Evolutionary conservation across 495 filamentous ascomycete species (phyloP), one percentile per base, ranked within the genome.

Genomic region (Neurospora pannonica): DNA sequence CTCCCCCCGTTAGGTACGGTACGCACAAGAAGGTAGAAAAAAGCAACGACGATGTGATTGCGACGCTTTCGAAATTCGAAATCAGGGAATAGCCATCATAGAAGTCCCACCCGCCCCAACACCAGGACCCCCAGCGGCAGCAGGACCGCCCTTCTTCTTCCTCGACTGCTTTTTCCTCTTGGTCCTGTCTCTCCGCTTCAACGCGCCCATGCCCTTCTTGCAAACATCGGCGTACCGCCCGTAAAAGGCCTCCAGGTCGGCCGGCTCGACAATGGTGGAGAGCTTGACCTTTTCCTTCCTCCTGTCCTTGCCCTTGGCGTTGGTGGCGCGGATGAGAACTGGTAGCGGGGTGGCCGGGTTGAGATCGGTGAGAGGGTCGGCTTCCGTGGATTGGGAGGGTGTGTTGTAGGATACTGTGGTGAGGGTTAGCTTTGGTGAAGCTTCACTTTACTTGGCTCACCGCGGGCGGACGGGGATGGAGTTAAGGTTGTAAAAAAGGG

Each of bases 101-200:
- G 28, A 67, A 67, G 28, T 67, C 28, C 54, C 54, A 19, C 54
- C 54, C 3, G 54, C 54, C 1, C 54, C 54, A 31, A 67, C 54
- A 40, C 43, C 71, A 28, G 70, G 38, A 24, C 37, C 69, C 13
- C 19, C 60, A 38, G 46, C 74, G 31, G 78, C 78, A 31, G 74
- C 85, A 78, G 89, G 42, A 21, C 42, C 42, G 2, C 5, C 90
- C 84, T 88, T 89, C 84, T 89, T 93, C 82, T 89, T 92, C 88
- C 92, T 93, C 71, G 86, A 86, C 84, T 92, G 93, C 74, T 90
- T 90, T 86, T 95, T 97, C 79, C 88, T 86, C 85, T 90, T 93
- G 75, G 89, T 94, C 77, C 94, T 87, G 86, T 98, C 94, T 72
- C 95, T 85, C 85, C 97, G 97, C 92, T 97, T 98, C 85, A 99